These are phyloP conservation scores for Rhynchospora breviuscula DNA, from an alignment of 176 grass and related monocot genomes.

Conservation along the genomic window DNA sequence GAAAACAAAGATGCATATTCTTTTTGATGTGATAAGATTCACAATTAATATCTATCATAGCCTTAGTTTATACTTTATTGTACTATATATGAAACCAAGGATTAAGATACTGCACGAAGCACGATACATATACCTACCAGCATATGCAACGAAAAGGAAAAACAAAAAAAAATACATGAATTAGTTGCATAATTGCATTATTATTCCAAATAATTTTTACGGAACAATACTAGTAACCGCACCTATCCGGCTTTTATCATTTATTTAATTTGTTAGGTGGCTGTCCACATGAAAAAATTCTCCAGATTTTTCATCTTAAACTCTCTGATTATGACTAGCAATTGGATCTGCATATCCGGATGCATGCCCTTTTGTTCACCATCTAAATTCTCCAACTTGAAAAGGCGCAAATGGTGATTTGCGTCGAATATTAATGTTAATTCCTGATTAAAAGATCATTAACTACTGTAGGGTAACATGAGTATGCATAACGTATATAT, in stretches of 20 bases:
- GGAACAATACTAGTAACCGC: no score
- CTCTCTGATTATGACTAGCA: background rate
- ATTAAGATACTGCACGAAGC: background rate
- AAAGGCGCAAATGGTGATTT: no score
- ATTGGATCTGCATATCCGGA: no score
- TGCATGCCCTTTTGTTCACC: no score
- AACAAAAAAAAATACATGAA: background rate
- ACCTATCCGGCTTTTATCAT: no score
- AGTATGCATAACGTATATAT: no score
- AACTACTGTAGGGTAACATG: no score
- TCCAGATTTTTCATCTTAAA: background rate
- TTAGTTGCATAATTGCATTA: background rate
- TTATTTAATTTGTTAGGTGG: no score
- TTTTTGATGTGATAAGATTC: background rate
- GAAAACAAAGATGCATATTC: slow-evolving; percentile 13
- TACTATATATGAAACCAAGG: background rate
- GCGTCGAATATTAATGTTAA: no score
- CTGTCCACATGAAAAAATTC: background rate
- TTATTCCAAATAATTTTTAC: background rate
- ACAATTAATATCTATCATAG: background rate
- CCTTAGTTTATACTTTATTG: background rate
- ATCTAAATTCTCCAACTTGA: no score
- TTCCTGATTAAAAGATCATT: no score
- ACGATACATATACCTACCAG: background rate
- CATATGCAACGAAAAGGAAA: background rate